Percentiles rank a stretch among this genome's conserved stretches.
phyloP scores from a whole-genome alignment of 331 rosid genomes.

The Prunus yedoensis region DNA sequence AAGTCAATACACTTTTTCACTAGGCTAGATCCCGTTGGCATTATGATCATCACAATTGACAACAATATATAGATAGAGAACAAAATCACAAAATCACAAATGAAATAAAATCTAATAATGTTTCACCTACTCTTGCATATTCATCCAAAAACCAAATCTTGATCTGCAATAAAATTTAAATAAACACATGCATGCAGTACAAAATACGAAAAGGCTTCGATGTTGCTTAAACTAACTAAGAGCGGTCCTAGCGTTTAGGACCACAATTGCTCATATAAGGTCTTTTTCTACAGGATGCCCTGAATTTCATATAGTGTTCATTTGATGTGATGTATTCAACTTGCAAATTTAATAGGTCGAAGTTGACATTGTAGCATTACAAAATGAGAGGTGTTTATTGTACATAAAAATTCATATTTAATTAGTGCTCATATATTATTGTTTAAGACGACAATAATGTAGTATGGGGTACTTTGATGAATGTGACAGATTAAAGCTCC shows the following conservation, averaged over 20 bases:
- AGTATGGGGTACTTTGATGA: too few relatives aligned
- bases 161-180: neutral
- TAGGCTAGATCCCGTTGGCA: too few relatives aligned
- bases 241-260: neutral
- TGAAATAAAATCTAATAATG: neutral
- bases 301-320: neutral
- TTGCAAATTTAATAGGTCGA: neutral
- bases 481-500: too few relatives aligned
- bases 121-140: neutral
- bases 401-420: neutral
- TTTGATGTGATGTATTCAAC: neutral
- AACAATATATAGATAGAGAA: neutral
- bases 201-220: neutral
- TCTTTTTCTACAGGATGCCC: neutral
- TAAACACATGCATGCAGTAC: neutral
- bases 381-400: neutral
- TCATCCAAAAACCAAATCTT: neutral
- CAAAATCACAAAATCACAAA: neutral
- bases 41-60: neutral
- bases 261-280: neutral
- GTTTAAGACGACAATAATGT: too few relatives aligned
- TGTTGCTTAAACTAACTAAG: too few relatives aligned
- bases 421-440: too few relatives aligned
- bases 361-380: too few relatives aligned
- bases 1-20: accelerated